A percentile compares a stretch with the other conserved stretches of the same genome.
Evolutionary conservation across 176 grass and related monocot genomes (phyloP).

Genomic region (Coix lacrymajobi): DNA sequence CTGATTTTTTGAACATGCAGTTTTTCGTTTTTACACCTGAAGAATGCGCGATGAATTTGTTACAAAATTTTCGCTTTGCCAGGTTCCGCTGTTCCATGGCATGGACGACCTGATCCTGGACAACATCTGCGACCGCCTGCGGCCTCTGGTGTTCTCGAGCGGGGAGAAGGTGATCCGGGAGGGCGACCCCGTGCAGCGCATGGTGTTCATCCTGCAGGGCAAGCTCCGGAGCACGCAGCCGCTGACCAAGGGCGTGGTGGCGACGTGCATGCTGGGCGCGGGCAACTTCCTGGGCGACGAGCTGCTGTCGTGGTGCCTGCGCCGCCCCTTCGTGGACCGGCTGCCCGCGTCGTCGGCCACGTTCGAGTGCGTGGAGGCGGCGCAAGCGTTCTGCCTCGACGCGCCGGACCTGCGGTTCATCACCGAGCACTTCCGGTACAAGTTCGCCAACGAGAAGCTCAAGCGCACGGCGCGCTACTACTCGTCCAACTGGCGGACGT

Average conservation of each 20-base stretch:
- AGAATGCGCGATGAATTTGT: not conserved
- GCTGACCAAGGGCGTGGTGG: constrained; percentile 77
- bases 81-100: constrained; percentile 91
- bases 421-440: constrained; percentile 97
- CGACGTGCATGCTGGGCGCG: constrained; percentile 56
- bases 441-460: constrained; percentile 88
- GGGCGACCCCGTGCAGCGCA: constrained; percentile 87
- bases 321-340: constrained; percentile 68
- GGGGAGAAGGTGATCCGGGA: constrained; percentile 98
- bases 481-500: constrained; percentile 93
- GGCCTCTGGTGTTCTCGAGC: constrained; percentile 75
- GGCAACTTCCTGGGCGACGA: constrained; percentile 96
- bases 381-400: constrained; percentile 73
- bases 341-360: constrained; percentile 73
- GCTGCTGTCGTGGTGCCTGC: constrained; percentile 93
- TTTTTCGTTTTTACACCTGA: not conserved
- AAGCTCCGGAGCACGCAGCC: constrained; percentile 68
- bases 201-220: constrained; percentile 89
- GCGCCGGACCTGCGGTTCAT: constrained; percentile 83
- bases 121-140: constrained; percentile 85
- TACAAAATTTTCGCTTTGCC: not conserved
- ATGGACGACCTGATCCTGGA: constrained; percentile 96
- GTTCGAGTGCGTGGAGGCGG: constrained; percentile 70
- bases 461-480: constrained; percentile 88
- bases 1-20: not conserved